Conservation (phyloP, 352 stramenopile species). For the Globisporangium carolinianum region DNA sequence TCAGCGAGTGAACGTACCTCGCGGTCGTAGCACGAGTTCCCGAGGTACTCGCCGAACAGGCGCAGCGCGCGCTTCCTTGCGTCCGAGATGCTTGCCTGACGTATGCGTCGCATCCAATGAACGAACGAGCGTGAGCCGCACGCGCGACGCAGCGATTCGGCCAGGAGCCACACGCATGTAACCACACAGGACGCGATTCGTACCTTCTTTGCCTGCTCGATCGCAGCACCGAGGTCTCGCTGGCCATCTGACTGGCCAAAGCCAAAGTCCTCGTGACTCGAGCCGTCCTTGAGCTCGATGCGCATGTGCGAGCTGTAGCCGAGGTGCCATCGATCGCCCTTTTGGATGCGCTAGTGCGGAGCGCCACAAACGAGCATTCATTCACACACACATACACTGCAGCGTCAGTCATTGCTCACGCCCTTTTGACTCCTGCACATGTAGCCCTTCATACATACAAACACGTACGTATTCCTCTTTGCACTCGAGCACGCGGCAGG, state of each 20-base stretch:
- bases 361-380: not conserved
- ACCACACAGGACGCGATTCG: no score
- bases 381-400: not conserved
- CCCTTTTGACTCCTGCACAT: not conserved
- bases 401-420: no score
- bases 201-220: constrained; percentile 84
- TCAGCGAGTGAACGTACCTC: constrained; percentile 20
- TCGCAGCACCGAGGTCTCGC: constrained; percentile 55
- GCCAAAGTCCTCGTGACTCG: constrained; percentile 75
- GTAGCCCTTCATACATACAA: not conserved
- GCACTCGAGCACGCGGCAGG: constrained; percentile 75
- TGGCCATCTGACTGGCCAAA: constrained; percentile 78
- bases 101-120: not conserved
- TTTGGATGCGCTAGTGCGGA: constrained; percentile 48
- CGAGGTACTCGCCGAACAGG: constrained; percentile 81
- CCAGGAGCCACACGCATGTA: no score
- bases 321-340: constrained; percentile 64
- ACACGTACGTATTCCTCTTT: constrained; percentile 76
- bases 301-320: constrained; percentile 72
- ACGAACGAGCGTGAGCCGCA: not conserved
- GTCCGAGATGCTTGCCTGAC: constrained; percentile 70
- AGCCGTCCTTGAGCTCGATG: constrained; percentile 83
- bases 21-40: constrained; percentile 85
- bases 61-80: constrained; percentile 70
- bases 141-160: no score